phyloP scores from a whole-genome alignment of 2,329 filamentous ascomycete genomes.

The Huntiella omanensis region DNA sequence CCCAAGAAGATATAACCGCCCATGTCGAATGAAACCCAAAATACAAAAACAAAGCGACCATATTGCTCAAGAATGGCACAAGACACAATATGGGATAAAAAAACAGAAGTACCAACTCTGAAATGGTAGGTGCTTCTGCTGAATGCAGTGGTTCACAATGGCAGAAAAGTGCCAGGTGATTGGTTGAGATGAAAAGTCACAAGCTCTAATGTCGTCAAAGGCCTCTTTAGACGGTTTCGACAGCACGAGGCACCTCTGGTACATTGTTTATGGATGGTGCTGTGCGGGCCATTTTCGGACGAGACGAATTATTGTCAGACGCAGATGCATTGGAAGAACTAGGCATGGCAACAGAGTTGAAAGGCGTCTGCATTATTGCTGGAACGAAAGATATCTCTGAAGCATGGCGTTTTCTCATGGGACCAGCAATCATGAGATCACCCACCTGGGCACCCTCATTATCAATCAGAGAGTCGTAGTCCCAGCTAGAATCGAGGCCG shows the following conservation, averaged over 20 bases:
- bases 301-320: slow-evolving; percentile 2
- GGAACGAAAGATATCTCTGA: slow-evolving; percentile 31
- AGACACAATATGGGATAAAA: no score
- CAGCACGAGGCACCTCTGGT: slow-evolving; percentile 18
- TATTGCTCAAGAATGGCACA: no score
- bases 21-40: no score
- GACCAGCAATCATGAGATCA: slow-evolving; percentile 4
- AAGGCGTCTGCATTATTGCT: not conserved
- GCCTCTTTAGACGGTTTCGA: slow-evolving; percentile 20
- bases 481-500: slow-evolving; percentile 37
- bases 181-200: not conserved
- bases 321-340: not conserved
- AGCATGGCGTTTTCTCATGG: slow-evolving; percentile 27
- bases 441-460: slow-evolving; percentile 9
- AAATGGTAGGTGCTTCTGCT: no score
- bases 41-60: no score
- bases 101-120: no score
- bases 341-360: not conserved
- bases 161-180: not conserved
- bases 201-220: slow-evolving; percentile 14
- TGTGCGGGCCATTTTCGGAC: slow-evolving; percentile 4
- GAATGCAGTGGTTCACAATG: no score
- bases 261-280: slow-evolving; percentile 2
- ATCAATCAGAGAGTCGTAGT: slow-evolving; percentile 31
- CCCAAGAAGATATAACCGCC: no score